Percentiles rank a stretch among this genome's conserved stretches.
Conservation (phyloP, 306 rosid species). For the Cicer judaicum region DNA sequence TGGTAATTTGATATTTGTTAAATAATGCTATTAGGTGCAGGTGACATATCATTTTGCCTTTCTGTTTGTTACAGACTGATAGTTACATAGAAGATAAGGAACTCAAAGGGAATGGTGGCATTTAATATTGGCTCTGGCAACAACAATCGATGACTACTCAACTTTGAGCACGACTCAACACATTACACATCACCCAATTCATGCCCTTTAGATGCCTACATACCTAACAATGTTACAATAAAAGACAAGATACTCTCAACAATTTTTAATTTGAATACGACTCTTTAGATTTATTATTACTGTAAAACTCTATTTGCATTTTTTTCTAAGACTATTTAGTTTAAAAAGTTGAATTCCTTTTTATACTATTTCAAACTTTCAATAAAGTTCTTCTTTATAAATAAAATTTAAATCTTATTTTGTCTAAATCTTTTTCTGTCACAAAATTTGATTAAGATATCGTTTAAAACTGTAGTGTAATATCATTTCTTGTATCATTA, state of each 20-base stretch:
- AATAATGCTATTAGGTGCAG: not conserved
- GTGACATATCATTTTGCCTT: constrained; percentile 19
- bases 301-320: constrained; percentile 24
- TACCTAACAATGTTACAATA: constrained; percentile 16
- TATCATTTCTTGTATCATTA: too few relatives aligned
- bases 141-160: constrained; percentile 21
- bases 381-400: too few relatives aligned
- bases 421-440: too few relatives aligned
- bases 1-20: not conserved
- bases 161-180: constrained; percentile 33
- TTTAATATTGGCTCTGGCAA: constrained; percentile 15
- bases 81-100: not conserved
- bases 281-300: constrained; percentile 26
- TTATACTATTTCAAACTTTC: too few relatives aligned
- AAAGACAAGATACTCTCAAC: constrained; percentile 31
- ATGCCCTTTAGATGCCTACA: constrained; percentile 16
- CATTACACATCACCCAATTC: constrained; percentile 1
- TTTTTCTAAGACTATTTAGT: too few relatives aligned
- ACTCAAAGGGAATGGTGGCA: constrained; percentile 34
- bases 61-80: constrained; percentile 25
- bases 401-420: too few relatives aligned
- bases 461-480: too few relatives aligned
- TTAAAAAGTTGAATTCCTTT: too few relatives aligned
- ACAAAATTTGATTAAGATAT: too few relatives aligned
- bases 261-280: constrained; percentile 5